A percentile compares a stretch with the other conserved stretches of the same genome.
phyloP scores from a whole-genome alignment of 495 filamentous ascomycete species.

The Tuber microsphaerosporum region DNA sequence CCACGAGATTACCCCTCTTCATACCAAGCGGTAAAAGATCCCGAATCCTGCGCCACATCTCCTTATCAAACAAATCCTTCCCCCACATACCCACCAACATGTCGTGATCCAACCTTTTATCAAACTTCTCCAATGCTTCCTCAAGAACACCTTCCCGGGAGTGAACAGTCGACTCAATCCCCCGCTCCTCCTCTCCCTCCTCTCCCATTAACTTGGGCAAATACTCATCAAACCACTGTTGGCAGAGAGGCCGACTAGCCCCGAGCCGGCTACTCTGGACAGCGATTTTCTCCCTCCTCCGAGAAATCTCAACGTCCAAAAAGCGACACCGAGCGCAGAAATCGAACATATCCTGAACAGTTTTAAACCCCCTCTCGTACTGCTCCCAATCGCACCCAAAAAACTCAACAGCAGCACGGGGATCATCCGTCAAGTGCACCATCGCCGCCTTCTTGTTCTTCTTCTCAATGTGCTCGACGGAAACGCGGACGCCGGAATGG shows the following conservation, averaged over 20 bases:
- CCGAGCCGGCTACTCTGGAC: conserved; percentile 9
- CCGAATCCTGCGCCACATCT: conserved; percentile 33
- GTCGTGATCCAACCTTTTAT: conserved; percentile 29
- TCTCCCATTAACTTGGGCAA: conserved; percentile 6
- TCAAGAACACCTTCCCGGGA: conserved; percentile 17
- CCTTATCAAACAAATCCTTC: conserved; percentile 17
- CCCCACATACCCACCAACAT: conserved; percentile 12
- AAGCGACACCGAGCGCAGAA: conserved; percentile 29
- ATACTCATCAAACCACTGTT: conserved; percentile 25
- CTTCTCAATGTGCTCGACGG: conserved; percentile 57
- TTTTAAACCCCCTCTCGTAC: conserved; percentile 35
- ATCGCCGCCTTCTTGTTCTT: conserved; percentile 50
- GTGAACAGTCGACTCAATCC: neutral
- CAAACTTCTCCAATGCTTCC: conserved; percentile 33
- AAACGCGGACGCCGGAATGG: conserved; percentile 53
- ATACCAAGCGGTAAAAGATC: conserved; percentile 18
- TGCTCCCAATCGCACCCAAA: conserved; percentile 49
- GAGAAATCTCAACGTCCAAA: conserved; percentile 9
- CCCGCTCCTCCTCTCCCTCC: neutral
- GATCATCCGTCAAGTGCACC: conserved; percentile 53
- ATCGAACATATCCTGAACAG: conserved; percentile 23
- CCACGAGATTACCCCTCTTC: conserved; percentile 15
- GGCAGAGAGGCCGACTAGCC: conserved; percentile 19
- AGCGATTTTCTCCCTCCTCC: conserved; percentile 8
- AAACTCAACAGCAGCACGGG: conserved; percentile 51